phyloP scores from a whole-genome alignment of 2,329 filamentous ascomycete species.

The Leptodontidium sp. region DNA sequence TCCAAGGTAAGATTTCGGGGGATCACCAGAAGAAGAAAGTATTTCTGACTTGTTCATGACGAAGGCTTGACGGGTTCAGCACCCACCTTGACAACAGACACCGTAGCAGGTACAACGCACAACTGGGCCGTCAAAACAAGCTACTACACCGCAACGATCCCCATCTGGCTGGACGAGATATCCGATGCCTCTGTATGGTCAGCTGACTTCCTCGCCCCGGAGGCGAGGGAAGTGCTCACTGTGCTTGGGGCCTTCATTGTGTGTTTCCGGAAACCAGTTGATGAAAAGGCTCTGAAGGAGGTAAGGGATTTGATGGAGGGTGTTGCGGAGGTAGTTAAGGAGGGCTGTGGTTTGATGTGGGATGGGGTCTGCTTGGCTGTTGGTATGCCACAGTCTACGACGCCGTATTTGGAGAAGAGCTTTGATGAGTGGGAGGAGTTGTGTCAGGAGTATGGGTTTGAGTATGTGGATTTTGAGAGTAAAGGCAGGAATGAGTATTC shows the following conservation, averaged over 20 bases:
- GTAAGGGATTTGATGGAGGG: conserved; percentile 56
- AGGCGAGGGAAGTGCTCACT: conserved; percentile 68
- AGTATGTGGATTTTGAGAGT: conserved; percentile 66
- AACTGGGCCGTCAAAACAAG: conserved; percentile 61
- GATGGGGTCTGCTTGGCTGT: conserved; percentile 70
- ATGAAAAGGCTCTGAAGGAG: conserved; percentile 34
- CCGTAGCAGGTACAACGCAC: conserved; percentile 65
- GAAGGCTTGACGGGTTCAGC: conserved; percentile 62
- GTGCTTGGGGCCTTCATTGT: conserved; percentile 68
- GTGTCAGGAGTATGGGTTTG: conserved; percentile 64
- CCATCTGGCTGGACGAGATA: conserved; percentile 74
- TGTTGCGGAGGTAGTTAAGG: conserved; percentile 62
- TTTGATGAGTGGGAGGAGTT: conserved; percentile 67
- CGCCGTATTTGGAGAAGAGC: conserved; percentile 48
- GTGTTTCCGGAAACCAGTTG: conserved; percentile 56
- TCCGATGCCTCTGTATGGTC: conserved; percentile 56
- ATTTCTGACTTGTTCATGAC: conserved; percentile 25
- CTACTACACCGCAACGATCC: conserved; percentile 68
- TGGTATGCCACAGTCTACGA: conserved; percentile 53
- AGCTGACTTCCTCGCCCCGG: conserved; percentile 63
- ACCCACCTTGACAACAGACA: conserved; percentile 47
- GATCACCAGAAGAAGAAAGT: background rate
- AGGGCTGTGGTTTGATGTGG: conserved; percentile 68
- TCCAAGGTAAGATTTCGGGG: conserved; percentile 56
- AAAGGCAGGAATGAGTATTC: conserved; percentile 64